These are phyloP conservation scores for Solanum pennellii DNA, from an alignment of 257 asterid genomes.

Conservation along the genomic window DNA sequence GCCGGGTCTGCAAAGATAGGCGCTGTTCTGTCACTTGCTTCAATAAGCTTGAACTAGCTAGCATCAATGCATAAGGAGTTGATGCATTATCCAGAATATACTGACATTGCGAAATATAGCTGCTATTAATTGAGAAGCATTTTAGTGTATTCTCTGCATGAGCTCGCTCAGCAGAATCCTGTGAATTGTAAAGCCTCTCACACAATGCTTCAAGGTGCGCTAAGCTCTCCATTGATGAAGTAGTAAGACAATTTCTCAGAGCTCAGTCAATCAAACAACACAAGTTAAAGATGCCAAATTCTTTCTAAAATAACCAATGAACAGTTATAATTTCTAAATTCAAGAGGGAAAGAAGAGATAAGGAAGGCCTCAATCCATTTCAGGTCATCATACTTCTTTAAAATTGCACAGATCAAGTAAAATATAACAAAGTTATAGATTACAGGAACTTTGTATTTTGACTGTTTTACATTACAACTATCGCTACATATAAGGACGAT, in stretches of 20 bases:
- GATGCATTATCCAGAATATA: conserved; percentile 93
- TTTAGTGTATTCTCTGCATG: conserved; percentile 97
- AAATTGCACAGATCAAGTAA: background rate
- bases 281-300: background rate
- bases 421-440: background rate
- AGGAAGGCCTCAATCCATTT: background rate
- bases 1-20: conserved; percentile 94
- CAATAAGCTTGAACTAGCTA: conserved; percentile 99
- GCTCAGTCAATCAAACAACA: background rate
- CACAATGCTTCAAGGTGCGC: conserved; percentile 93
- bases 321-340: background rate
- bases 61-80: conserved; percentile 96
- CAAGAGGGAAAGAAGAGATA: background rate
- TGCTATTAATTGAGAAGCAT: conserved; percentile 87
- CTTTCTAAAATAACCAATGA: background rate
- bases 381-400: background rate
- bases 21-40: conserved; percentile 98
- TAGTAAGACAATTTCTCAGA: conserved; percentile 1
- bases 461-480: background rate
- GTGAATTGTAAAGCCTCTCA: conserved; percentile 95
- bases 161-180: conserved; percentile 86
- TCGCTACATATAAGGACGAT: background rate
- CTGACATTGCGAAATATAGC: conserved; percentile 95
- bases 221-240: conserved; percentile 80
- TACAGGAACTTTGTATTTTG: background rate